Percentiles rank a stretch among this genome's conserved stretches.
Conservation (phyloP, 139 green algal genomes). For the Chlorella sp. region DNA sequence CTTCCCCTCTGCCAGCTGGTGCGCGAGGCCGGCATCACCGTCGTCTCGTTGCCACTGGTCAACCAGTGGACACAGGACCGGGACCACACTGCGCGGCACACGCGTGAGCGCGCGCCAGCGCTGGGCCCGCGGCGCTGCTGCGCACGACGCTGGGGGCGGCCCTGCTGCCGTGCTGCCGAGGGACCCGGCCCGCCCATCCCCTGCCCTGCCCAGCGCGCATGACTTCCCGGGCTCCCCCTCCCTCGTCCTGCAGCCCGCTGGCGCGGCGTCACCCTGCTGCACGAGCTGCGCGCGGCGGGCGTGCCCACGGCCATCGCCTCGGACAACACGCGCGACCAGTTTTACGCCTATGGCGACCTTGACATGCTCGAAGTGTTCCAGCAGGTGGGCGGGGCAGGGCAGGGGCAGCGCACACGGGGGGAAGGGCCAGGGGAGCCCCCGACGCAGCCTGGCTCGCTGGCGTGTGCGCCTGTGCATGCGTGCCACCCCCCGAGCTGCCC, state of each 20-base stretch:
- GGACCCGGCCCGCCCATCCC: too few relatives aligned
- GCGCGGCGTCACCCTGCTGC: constrained; percentile 65
- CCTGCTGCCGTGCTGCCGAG: too few relatives aligned
- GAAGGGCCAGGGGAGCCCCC: too few relatives aligned
- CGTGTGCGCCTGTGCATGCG: background rate
- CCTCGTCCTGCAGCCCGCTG: too few relatives aligned
- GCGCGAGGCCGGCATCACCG: constrained; percentile 49
- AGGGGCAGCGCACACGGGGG: too few relatives aligned
- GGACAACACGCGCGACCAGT: constrained; percentile 81
- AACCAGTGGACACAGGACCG: constrained; percentile 76
- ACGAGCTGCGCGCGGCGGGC: constrained; percentile 53
- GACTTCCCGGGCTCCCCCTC: too few relatives aligned
- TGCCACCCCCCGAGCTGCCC: too few relatives aligned
- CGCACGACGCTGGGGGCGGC: too few relatives aligned
- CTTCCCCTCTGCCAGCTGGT: too few relatives aligned
- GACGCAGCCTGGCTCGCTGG: background rate
- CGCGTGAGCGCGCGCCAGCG: too few relatives aligned
- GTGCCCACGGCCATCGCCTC: constrained; percentile 64
- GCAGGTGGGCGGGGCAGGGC: constrained; percentile 46
- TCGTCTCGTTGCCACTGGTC: constrained; percentile 71
- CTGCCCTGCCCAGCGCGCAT: too few relatives aligned
- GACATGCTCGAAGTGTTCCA: constrained; percentile 81
- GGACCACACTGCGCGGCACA: constrained; percentile 33
- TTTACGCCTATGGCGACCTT: constrained; percentile 76
- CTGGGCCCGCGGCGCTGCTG: too few relatives aligned